Conservation (phyloP, 345 rosid genomes). For the Linum trigynum region DNA sequence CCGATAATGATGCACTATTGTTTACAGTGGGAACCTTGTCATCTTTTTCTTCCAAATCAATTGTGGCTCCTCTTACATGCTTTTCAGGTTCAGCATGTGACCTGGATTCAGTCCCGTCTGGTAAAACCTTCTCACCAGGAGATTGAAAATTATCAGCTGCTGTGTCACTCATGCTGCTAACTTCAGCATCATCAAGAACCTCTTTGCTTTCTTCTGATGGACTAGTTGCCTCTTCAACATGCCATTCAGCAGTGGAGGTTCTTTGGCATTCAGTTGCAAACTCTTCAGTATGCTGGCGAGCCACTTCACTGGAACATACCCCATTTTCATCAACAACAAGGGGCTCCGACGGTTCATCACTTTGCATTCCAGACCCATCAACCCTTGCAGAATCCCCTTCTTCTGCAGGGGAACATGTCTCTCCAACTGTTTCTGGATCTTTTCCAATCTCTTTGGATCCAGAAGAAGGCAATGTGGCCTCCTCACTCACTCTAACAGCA, state of each 20-base stretch:
- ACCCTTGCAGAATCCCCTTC: conserved; percentile 31
- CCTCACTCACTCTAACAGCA: conserved; percentile 20
- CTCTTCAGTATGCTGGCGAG: conserved; percentile 27
- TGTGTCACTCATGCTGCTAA: conserved; percentile 7
- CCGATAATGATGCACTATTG: conserved; percentile 19
- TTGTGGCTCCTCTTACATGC: conserved; percentile 4
- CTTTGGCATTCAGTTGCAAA: conserved; percentile 19
- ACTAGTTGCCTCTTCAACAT: conserved; percentile 28
- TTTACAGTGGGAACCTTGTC: conserved; percentile 22
- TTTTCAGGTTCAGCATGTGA: background rate
- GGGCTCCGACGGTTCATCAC: conserved; percentile 21
- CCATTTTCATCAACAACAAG: conserved; percentile 22
- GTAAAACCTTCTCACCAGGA: conserved; percentile 5
- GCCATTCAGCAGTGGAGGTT: conserved; percentile 25
- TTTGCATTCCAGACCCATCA: conserved; percentile 30
- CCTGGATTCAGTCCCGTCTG: conserved; percentile 6
- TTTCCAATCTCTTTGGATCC: conserved; percentile 29
- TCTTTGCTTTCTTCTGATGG: conserved; percentile 6
- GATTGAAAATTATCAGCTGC: conserved; percentile 6
- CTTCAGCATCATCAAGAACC: conserved; percentile 15
- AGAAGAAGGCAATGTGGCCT: conserved; percentile 20
- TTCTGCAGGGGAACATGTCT: conserved; percentile 26
- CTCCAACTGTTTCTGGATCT: conserved; percentile 29
- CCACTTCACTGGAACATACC: conserved; percentile 23
- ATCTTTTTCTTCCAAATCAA: conserved; percentile 32